Conservation (phyloP, 129 eudicot species). For the Centaurea solstitialis region DNA sequence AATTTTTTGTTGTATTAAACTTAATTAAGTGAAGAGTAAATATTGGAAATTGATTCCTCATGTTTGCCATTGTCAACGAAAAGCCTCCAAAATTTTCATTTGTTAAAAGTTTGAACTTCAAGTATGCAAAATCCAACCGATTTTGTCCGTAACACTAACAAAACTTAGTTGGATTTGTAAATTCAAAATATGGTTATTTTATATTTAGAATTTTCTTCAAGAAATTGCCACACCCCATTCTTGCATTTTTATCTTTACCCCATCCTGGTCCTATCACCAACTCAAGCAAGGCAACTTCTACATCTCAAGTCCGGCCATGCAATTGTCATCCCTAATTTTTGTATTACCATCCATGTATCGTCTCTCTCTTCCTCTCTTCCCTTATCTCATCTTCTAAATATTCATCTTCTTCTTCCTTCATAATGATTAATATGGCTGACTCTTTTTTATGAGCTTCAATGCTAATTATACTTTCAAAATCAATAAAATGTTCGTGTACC, state of each 20-base stretch:
- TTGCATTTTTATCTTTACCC: too few species aligned
- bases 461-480: background rate
- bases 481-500: background rate
- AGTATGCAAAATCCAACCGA: too few species aligned
- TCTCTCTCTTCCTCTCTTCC: background rate
- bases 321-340: background rate
- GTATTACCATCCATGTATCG: background rate
- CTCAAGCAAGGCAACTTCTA: too few species aligned
- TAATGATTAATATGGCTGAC: background rate
- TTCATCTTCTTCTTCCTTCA: background rate
- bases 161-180: too few species aligned
- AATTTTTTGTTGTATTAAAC: too few species aligned
- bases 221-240: background rate
- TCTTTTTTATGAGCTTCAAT: background rate
- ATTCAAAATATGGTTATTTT: too few species aligned
- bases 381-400: background rate
- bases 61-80: too few species aligned
- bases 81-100: too few species aligned
- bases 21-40: too few species aligned
- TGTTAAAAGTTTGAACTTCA: background rate
- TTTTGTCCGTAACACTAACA: background rate
- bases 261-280: too few species aligned
- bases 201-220: too few species aligned
- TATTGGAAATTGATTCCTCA: too few species aligned
- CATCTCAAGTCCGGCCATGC: background rate